Evolutionary conservation across 495 filamentous ascomycete genomes (phyloP), one percentile per base, ranked within the genome.

Genomic region (Penicillium riverlandense): DNA sequence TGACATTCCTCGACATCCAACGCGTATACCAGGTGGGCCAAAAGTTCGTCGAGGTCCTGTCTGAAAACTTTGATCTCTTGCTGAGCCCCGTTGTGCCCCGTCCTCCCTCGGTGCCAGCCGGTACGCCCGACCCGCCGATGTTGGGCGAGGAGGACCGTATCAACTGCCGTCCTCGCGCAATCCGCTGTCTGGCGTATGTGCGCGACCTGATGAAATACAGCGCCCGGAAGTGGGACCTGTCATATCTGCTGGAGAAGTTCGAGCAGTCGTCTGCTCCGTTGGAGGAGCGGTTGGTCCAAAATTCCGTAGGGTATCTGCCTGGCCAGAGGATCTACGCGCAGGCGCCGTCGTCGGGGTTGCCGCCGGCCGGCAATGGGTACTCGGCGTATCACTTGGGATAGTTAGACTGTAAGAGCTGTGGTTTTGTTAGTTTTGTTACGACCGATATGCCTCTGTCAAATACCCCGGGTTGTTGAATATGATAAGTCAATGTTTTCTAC

Each of bases 1-100:
- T 71, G 29, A 64, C 59, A 10, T 66, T 59, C 31, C 47, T 69
- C 29, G 69, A 73, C 37, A 62, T 73, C 43, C 62, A 67, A 28
- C 65, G 69, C 11, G 61, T 56, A 11, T 57, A 60, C 15, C 68
- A 70, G 46, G 56, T 66, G 33, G 55, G 62, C 30, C 57, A 44
- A 37, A 57, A 53, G 11, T 61, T 71, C 13, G 47, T 67, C 15
- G 38, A 58, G 11, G 48, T 66, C 4, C 40, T 73, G 33, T 50
- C 49, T 29, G 53, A 62, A 7, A 52, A 65, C 38, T 61, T 61
- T 28, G 65, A 70, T 37, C 35, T 64, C 6, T 55, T 71, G 11
- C 39, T 73, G 12, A 65, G 61, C 43, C 45, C 57, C 6, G 39
- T 45, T 11, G 48, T 67, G 6, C 67, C 67, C 1, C 46, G 45